Evolutionary conservation across 345 rosid genomes (phyloP).

Genomic region (Acer negundo): DNA sequence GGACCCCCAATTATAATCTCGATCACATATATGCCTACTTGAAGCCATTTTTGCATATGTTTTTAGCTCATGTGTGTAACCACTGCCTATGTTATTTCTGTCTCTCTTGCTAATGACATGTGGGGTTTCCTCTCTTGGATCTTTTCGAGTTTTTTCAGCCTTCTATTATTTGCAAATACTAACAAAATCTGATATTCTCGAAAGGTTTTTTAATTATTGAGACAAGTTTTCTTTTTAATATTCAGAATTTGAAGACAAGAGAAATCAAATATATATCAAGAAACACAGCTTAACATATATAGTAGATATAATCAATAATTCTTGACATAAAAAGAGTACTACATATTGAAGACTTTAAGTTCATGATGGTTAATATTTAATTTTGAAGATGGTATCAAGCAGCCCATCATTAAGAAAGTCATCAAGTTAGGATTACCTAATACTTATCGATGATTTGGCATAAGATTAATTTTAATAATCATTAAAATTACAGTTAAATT

Average conservation of each 20-base stretch:
- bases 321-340: no score
- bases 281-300: no score
- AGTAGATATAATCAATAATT: no score
- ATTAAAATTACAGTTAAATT: not conserved
- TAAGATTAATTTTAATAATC: not conserved
- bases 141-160: not conserved
- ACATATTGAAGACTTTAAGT: not conserved
- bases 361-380: not conserved
- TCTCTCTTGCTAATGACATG: constrained; percentile 17
- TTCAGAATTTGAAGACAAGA: not conserved
- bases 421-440: constrained; percentile 1
- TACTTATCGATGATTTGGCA: constrained; percentile 2
- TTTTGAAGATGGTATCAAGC: not conserved
- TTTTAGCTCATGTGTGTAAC: not conserved
- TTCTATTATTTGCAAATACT: not conserved
- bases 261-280: not conserved
- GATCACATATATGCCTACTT: not conserved
- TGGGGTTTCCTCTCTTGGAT: constrained; percentile 1
- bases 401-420: constrained; percentile 1
- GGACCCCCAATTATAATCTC: not conserved
- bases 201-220: not conserved
- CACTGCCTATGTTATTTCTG: constrained; percentile 3
- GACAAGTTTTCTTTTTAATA: not conserved
- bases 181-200: not conserved
- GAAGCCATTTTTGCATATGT: not conserved